Base-by-base conservation (phyloP, 257 asterid species). In the Capsicum baccatum region DNA sequence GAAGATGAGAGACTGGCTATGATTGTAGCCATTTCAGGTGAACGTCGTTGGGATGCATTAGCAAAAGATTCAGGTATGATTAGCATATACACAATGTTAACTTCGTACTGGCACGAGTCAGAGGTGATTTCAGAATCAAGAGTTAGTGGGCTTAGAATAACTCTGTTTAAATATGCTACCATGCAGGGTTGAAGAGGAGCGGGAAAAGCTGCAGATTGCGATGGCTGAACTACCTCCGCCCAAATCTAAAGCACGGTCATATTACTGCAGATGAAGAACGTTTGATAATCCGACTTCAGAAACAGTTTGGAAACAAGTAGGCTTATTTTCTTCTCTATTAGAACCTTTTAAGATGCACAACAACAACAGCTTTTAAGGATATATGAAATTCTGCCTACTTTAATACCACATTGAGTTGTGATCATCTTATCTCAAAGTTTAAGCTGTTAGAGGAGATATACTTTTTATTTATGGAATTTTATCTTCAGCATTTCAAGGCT, bases 191-290 rank as follows among this genome's bases (percentile, higher is more conserved):
- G 56, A 88, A 86, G 19, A 93, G 97, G 87, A 92, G 88, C 70
- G 98, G 97, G 4, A 94, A 90, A 90, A 94, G 98, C 82, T 91
- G 98, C 88, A 89, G 97, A 85, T 85, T 94, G 85, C 79, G 96
- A 83, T 94, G 98, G 97, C 86, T 93, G 96, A 94, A 93, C 86
- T 93, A 92, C 69, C 93, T 94, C 50, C 92, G 93, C 9, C 96
- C 98, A 37, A 89, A 91, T 86, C 86, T 94, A 19, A 94, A 94
- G 86, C 94, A 88, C 17, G 92, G 95, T 13, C 89, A 81, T 13
- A 89, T 93, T 55, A 91, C 96, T 63, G 79, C 76, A 26, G 93
- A 90, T 54, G 97, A 94, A 86, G 89, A 89, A 85, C 57, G 58
- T 11, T 64, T 90, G 63, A 93, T 94, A 66, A 54, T 90, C 44